Percentiles rank a stretch among this genome's conserved stretches.
Evolutionary conservation across 805 yeast genomes (phyloP).

Genomic region (Kuraishia hungarica): DNA sequence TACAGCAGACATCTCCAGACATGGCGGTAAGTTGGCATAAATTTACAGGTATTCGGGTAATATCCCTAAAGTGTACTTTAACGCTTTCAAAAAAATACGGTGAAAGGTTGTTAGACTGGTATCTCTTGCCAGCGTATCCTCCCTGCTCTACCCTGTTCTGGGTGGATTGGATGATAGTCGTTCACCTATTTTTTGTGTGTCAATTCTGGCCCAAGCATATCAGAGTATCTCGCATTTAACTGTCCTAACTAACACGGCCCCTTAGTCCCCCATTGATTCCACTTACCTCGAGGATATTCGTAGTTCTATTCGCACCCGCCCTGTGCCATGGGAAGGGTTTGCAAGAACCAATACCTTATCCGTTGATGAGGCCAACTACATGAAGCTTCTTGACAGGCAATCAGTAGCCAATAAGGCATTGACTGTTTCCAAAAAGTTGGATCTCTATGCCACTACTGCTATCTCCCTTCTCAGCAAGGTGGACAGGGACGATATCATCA

Average conservation of each 20-base stretch:
- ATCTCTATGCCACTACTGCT: slow-evolving; percentile 45
- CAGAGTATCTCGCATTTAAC: background rate
- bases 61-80: no score
- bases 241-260: background rate
- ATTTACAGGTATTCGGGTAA: no score
- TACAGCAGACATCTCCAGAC: background rate
- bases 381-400: slow-evolving; percentile 24
- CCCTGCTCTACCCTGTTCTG: no score
- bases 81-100: no score
- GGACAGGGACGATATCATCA: slow-evolving; percentile 55
- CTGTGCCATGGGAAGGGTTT: slow-evolving; percentile 90
- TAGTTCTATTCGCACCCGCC: slow-evolving; percentile 63
- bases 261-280: slow-evolving; percentile 44
- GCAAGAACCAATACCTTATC: slow-evolving; percentile 64
- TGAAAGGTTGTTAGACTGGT: no score
- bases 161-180: no score
- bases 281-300: slow-evolving; percentile 57
- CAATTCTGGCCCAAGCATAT: background rate
- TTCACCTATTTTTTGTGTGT: background rate
- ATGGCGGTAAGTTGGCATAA: background rate
- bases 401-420: slow-evolving; percentile 31
- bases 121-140: no score
- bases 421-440: slow-evolving; percentile 34
- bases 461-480: slow-evolving; percentile 44
- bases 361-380: slow-evolving; percentile 51